Base-by-base conservation (phyloP, 2,329 filamentous ascomycete species). In the Dactylellina drechsleri region DNA sequence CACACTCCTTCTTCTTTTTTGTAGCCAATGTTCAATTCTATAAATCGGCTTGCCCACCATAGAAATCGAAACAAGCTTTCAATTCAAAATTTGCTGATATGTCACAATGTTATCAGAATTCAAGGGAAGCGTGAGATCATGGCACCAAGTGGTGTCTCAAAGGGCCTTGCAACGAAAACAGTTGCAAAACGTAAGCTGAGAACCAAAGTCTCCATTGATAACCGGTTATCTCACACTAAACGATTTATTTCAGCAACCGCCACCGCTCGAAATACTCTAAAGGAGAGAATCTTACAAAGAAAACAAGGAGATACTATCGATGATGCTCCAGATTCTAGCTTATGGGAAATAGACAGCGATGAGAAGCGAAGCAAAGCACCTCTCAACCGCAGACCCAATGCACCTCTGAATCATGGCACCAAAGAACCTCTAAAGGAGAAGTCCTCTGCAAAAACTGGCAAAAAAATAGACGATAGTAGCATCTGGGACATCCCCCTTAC, bases 281-380 rank as follows among this genome's bases (percentile, higher is more conserved):
- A 71, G 49, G 31, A 36, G 16, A 52, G 66, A 26, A 2, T 64
- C 0, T 26, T 62, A 13, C 59, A 71, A 16, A 50, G 43, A 16
- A 58, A 50, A 18, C 40, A 64, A 28, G 59, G 59, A 4, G 40
- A 59, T 5, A 23, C 13, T 13, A 43, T 45, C n/a, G 45, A 65
- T 20, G 66, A 71, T 20, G 59, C 52, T 1, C 58, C 59, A 1
- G 59, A 71, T 28, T 65, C 66, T 10, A 59, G 31, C 28, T 20
- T 71, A 12, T 71, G 59, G 66, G 66, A 71, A 10, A 45, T 71
- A 6, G 59, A 65, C 23, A 20, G 26, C 23, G 7, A 20, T 20
- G 66, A 59, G 20, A 36, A 36, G 6, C 31, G 10, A 5, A 36
- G 31, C 31, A 36, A 36, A 36, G 31, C 2, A 36, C 31, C 31